Evolutionary conservation across 208 protist species (phyloP).

Genomic region (Acanthamoeba divionensis): DNA sequence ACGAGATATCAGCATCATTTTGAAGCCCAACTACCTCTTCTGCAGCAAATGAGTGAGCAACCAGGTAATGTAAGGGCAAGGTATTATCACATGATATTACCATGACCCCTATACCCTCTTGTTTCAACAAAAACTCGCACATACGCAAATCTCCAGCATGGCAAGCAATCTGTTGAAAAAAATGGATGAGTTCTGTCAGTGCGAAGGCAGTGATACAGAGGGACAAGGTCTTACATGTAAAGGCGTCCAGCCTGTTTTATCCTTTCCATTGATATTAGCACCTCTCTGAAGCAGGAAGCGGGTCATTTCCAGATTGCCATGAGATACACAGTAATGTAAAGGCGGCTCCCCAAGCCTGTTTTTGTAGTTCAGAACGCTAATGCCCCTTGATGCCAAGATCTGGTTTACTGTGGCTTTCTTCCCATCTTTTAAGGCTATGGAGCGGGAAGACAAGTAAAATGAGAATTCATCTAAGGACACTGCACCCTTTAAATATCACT

Average conservation of each 20-base stretch:
- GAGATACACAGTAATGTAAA: constrained; percentile 35
- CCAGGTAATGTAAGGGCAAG: constrained; percentile 43
- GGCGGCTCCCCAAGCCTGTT: constrained; percentile 32
- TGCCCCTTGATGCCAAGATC: neutral
- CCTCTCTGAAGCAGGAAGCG: constrained; percentile 8
- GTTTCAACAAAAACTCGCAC: constrained; percentile 50
- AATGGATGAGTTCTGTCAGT: neutral
- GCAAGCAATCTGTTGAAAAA: constrained; percentile 27
- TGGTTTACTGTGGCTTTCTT: neutral
- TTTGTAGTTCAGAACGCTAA: neutral
- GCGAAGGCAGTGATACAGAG: neutral
- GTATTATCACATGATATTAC: constrained; percentile 53
- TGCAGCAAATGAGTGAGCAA: constrained; percentile 46
- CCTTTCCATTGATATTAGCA: constrained; percentile 34
- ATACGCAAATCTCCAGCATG: constrained; percentile 30
- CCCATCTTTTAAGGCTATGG: neutral
- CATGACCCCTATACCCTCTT: constrained; percentile 49
- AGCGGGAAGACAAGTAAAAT: neutral
- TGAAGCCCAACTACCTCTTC: no score
- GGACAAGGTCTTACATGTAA: neutral
- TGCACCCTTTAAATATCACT: no score
- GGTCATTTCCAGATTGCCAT: constrained; percentile 10
- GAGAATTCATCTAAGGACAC: no score
- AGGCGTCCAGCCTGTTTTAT: constrained; percentile 44
- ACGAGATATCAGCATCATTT: neutral